Conservation (phyloP, 495 filamentous ascomycete species). For the Filosporella fistucella region DNA sequence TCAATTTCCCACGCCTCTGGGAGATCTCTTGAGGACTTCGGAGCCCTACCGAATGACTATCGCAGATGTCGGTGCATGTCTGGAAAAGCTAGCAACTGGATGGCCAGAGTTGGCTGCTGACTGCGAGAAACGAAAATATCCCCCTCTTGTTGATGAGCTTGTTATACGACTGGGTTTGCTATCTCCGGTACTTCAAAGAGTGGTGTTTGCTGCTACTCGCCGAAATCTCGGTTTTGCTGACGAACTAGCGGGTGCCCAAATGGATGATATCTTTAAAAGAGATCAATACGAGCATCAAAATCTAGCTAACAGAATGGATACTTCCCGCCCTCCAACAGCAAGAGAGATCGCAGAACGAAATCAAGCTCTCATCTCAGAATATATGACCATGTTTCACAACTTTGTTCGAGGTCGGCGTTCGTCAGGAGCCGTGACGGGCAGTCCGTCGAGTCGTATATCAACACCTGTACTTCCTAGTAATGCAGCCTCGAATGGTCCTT, state of each 20-base stretch:
- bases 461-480: conserved; percentile 9
- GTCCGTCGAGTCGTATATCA: conserved; percentile 1
- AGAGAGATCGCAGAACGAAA: conserved; percentile 27
- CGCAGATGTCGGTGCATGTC: conserved; percentile 28
- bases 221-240: conserved; percentile 25
- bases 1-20: conserved; percentile 41
- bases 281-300: conserved; percentile 27
- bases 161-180: conserved; percentile 38
- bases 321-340: conserved; percentile 24
- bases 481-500: background rate
- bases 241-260: conserved; percentile 20
- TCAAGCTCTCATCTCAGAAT: conserved; percentile 7
- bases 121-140: conserved; percentile 40
- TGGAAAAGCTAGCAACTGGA: conserved; percentile 29
- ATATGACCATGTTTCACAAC: conserved; percentile 8
- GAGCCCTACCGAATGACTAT: conserved; percentile 27
- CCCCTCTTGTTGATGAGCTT: conserved; percentile 59
- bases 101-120: conserved; percentile 27
- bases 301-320: conserved; percentile 16
- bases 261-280: conserved; percentile 37
- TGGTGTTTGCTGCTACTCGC: conserved; percentile 55
- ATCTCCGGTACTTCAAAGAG: conserved; percentile 51
- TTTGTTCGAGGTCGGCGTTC: background rate
- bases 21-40: conserved; percentile 18
- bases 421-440: background rate